Evolutionary conservation across 202 grass and related monocot species (phyloP).

Genomic region (Digitaria exilis): DNA sequence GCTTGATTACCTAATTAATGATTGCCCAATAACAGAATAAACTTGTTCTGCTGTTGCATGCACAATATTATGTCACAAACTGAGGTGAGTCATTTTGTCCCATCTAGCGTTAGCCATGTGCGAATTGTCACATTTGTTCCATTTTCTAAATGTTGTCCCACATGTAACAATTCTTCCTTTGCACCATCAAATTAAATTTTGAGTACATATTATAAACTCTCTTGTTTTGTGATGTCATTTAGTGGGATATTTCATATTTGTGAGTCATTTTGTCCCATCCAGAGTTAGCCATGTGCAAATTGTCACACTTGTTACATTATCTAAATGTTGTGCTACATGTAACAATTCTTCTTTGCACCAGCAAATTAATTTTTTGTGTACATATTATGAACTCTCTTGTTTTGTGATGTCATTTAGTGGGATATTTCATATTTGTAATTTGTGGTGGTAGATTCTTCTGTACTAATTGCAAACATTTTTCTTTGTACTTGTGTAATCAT

Average conservation of each 20-base stretch:
- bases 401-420: not conserved
- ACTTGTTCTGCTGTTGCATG: not conserved
- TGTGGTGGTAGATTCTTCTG: not conserved
- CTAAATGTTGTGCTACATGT: not conserved
- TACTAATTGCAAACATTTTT: not conserved
- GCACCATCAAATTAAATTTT: conserved; percentile 10
- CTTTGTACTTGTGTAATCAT: not conserved
- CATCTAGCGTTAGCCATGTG: not conserved
- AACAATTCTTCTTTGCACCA: not conserved
- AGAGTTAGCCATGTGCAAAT: not conserved
- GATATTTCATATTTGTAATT: not conserved
- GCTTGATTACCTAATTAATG: not conserved
- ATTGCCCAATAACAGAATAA: conserved; percentile 1
- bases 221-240: too few relatives aligned
- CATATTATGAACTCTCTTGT: conserved; percentile 3
- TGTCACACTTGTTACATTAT: not conserved
- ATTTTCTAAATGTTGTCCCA: not conserved
- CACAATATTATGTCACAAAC: conserved; percentile 19
- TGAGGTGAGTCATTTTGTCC: not conserved
- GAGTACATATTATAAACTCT: too few relatives aligned
- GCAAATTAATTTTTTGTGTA: conserved; percentile 10
- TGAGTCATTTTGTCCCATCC: not conserved
- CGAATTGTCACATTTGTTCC: not conserved
- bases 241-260: too few relatives aligned
- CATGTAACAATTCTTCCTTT: not conserved